These are phyloP conservation scores for Monoraphidium neglectum DNA, from an alignment of 139 green algal genomes.

Conservation along the genomic window DNA sequence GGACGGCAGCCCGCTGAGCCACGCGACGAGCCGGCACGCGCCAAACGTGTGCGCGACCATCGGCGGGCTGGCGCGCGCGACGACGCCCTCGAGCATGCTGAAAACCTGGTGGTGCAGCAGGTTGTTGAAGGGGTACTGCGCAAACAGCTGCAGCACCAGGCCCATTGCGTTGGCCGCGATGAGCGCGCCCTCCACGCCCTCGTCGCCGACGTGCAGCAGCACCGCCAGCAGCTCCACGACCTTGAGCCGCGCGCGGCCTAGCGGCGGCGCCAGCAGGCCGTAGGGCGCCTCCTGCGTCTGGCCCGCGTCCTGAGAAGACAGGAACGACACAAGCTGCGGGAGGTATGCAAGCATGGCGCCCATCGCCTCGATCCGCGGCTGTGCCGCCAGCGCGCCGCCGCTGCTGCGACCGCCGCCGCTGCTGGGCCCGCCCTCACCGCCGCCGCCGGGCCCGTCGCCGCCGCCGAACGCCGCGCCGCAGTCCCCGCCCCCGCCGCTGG, in stretches of 20 bases:
- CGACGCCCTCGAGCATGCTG: conserved; percentile 46
- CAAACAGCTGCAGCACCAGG: conserved; percentile 70
- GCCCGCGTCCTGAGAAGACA: too few relatives aligned
- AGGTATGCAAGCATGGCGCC: conserved; percentile 40
- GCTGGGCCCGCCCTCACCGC: background rate
- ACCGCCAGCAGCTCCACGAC: conserved; percentile 76
- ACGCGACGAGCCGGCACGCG: conserved; percentile 55
- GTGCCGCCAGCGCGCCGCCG: background rate
- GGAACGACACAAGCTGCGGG: conserved; percentile 52
- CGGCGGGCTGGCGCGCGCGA: conserved; percentile 34
- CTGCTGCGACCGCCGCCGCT: background rate
- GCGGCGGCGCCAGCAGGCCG: conserved; percentile 65
- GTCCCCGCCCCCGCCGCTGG: too few relatives aligned
- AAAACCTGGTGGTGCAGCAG: conserved; percentile 76
- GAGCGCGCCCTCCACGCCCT: conserved; percentile 53
- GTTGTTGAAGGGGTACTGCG: conserved; percentile 87
- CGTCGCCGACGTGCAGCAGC: conserved; percentile 64
- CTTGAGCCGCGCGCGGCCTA: conserved; percentile 72
- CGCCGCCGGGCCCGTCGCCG: background rate
- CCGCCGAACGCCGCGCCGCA: too few relatives aligned
- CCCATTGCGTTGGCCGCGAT: conserved; percentile 49
- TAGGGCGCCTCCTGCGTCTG: conserved; percentile 70
- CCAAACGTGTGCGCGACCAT: conserved; percentile 66
- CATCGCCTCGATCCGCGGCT: conserved; percentile 25
- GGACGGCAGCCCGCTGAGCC: conserved; percentile 58